Evolutionary conservation across 1,139 yeast genomes (phyloP).

Genomic region (Magnusiomyces suaveolens): DNA sequence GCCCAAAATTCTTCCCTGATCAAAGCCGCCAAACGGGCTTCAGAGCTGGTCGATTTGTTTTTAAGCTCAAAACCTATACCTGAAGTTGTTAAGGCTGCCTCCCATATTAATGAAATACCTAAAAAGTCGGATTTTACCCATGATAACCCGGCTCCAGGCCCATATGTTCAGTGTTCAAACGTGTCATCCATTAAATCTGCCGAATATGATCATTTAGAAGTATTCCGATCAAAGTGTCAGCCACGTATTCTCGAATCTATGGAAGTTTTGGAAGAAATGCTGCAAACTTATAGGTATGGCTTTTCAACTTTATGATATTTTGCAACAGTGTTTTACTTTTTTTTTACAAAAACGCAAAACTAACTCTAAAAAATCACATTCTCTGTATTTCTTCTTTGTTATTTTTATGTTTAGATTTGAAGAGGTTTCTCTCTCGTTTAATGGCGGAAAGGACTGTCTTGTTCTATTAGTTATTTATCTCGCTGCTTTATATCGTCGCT

Average conservation of each 20-base stretch:
- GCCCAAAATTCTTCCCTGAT: neutral
- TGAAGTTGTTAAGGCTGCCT: neutral
- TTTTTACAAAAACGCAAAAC: too few species aligned
- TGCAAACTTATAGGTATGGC: conserved; percentile 29
- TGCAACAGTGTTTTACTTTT: too few species aligned
- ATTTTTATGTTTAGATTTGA: conserved; percentile 30
- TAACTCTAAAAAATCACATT: too few species aligned
- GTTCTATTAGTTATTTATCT: conserved; percentile 65
- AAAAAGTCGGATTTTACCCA: neutral
- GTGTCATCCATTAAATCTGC: neutral
- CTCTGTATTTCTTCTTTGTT: neutral
- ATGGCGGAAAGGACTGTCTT: conserved; percentile 86
- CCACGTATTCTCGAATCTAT: conserved; percentile 29
- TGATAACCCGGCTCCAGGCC: neutral
- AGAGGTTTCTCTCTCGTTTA: conserved; percentile 66
- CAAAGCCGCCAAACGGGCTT: conserved; percentile 3
- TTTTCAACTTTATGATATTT: too few species aligned
- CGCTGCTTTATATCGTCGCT: conserved; percentile 44
- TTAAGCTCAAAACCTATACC: neutral
- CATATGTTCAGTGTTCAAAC: neutral
- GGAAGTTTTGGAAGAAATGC: conserved; percentile 28
- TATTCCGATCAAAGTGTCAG: conserved; percentile 20
- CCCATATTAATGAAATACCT: neutral
- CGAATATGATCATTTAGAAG: neutral
- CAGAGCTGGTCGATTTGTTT: conserved; percentile 2